These are phyloP conservation scores for Piloderma croceum DNA, from an alignment of 768 basidiomycete species.

Conservation along the genomic window DNA sequence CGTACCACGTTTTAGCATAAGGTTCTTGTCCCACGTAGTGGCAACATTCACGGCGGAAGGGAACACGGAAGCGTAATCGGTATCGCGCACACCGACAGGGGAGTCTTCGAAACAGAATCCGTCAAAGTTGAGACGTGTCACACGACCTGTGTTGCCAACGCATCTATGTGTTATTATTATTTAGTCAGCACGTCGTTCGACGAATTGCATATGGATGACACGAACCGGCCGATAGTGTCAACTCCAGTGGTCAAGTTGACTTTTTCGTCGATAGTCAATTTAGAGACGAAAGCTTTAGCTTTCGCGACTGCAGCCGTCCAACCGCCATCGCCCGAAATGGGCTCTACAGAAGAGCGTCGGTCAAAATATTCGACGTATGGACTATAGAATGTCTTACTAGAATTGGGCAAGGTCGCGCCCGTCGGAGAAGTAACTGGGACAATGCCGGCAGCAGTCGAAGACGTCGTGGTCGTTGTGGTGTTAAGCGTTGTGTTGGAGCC, in stretches of 20 bases:
- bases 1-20: conserved; percentile 65
- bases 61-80: conserved; percentile 59
- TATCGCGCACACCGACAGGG: conserved; percentile 72
- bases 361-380: too few relatives aligned
- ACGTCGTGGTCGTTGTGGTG: too few relatives aligned
- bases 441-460: too few relatives aligned
- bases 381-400: too few relatives aligned
- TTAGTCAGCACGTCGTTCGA: too few relatives aligned
- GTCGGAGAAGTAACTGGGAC: too few relatives aligned
- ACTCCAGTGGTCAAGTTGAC: conserved; percentile 20
- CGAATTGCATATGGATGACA: too few relatives aligned
- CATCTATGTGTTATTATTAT: too few relatives aligned
- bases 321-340: background rate
- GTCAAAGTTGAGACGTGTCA: conserved; percentile 15
- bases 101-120: conserved; percentile 24
- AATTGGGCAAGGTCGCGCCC: too few relatives aligned
- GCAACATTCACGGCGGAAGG: conserved; percentile 56
- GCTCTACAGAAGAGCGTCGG: too few relatives aligned
- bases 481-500: too few relatives aligned
- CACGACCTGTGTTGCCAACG: conserved; percentile 15
- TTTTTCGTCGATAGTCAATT: conserved; percentile 16
- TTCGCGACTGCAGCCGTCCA: background rate
- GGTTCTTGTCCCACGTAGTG: conserved; percentile 49
- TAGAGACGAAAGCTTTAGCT: background rate
- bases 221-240: conserved; percentile 5